Percentiles rank a stretch among this genome's conserved stretches.
Conservation (phyloP, 441 rosid species). For the Jatropha multifida region DNA sequence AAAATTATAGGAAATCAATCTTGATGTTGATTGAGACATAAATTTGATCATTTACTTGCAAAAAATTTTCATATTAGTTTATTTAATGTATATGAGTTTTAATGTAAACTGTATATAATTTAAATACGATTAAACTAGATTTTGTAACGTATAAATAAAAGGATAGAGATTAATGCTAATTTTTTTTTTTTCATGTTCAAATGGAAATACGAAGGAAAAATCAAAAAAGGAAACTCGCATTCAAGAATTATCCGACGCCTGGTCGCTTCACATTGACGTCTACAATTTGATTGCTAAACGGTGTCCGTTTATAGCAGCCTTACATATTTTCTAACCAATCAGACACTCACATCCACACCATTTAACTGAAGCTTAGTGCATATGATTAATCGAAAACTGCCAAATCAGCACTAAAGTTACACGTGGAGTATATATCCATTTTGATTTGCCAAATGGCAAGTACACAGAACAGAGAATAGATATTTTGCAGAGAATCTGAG, state of each 20-base stretch:
- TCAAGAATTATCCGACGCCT: not conserved
- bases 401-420: not conserved
- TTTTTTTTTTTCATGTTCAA: too few relatives aligned
- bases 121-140: too few relatives aligned
- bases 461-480: not conserved
- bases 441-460: not conserved
- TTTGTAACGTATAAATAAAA: too few relatives aligned
- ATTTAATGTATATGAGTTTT: too few relatives aligned
- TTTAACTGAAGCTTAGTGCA: not conserved
- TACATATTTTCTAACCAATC: not conserved
- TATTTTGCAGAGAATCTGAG: not conserved
- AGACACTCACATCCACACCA: not conserved
- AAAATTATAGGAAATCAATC: too few relatives aligned
- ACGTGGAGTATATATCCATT: not conserved
- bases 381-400: not conserved
- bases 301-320: not conserved
- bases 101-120: too few relatives aligned
- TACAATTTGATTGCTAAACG: not conserved
- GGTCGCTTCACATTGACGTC: slow-evolving; percentile 7
- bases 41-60: too few relatives aligned
- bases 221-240: not conserved
- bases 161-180: too few relatives aligned
- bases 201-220: too few relatives aligned
- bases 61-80: too few relatives aligned
- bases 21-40: too few relatives aligned